phyloP scores from a whole-genome alignment of 495 filamentous ascomycete species.

The Podospora sp. region DNA sequence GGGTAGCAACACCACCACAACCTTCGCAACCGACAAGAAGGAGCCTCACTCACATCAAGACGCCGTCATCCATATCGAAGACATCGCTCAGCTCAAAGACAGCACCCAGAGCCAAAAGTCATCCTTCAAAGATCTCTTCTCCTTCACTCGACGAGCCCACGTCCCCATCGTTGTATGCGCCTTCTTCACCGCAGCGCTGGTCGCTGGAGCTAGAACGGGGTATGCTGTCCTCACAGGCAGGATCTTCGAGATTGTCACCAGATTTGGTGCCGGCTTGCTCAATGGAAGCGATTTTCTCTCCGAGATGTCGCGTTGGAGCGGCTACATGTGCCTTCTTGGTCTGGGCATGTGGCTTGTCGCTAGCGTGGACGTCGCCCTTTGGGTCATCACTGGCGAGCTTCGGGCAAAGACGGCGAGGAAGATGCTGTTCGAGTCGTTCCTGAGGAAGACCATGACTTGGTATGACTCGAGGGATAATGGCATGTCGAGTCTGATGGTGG shows the following conservation, averaged over 20 bases:
- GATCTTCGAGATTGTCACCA: conserved; percentile 71
- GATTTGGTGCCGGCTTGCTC: conserved; percentile 62
- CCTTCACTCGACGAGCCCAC: conserved; percentile 70
- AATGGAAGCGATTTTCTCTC: conserved; percentile 52
- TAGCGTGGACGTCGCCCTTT: conserved; percentile 64
- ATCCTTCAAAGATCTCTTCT: conserved; percentile 59
- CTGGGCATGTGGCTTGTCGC: conserved; percentile 65
- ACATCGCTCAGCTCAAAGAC: background rate
- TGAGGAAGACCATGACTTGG: conserved; percentile 78
- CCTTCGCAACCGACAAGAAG: background rate
- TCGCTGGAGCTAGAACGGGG: conserved; percentile 64
- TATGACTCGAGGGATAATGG: conserved; percentile 76
- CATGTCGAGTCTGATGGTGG: conserved; percentile 67
- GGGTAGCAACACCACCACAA: background rate
- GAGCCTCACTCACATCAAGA: background rate
- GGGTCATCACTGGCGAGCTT: conserved; percentile 78
- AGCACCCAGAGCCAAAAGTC: conserved; percentile 22
- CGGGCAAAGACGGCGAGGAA: conserved; percentile 69
- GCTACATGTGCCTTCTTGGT: conserved; percentile 64
- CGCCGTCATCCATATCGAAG: conserved; percentile 1
- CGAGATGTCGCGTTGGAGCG: conserved; percentile 59
- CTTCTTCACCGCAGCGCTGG: conserved; percentile 57
- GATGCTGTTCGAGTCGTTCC: conserved; percentile 65
- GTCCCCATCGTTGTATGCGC: conserved; percentile 51
- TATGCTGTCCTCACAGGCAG: conserved; percentile 73